These are phyloP conservation scores for Aspergillus alliaceus DNA, from an alignment of 2,329 filamentous ascomycete species.

Conservation along the genomic window DNA sequence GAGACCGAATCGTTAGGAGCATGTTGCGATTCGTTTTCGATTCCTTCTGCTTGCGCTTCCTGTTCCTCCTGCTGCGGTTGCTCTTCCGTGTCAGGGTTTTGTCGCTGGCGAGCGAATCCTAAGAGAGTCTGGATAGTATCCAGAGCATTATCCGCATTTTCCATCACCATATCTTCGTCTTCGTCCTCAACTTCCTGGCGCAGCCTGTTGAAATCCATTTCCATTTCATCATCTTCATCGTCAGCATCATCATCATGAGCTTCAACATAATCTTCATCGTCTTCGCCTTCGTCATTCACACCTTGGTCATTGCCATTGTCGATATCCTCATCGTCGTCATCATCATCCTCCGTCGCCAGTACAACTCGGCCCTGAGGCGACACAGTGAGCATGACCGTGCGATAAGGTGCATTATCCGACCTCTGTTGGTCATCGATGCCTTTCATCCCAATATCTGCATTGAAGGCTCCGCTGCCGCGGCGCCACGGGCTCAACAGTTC, in stretches of 20 bases:
- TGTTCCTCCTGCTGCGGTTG: slow-evolving; percentile 7
- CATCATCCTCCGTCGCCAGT: slow-evolving; percentile 51
- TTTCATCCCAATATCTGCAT: slow-evolving; percentile 72
- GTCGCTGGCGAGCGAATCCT: slow-evolving; percentile 61
- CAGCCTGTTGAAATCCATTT: slow-evolving; percentile 22
- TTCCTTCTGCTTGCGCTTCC: slow-evolving; percentile 24
- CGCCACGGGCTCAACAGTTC: slow-evolving; percentile 87
- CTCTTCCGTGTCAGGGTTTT: neutral
- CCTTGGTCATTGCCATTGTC: slow-evolving; percentile 38
- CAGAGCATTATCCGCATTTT: slow-evolving; percentile 63
- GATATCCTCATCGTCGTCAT: slow-evolving; percentile 37
- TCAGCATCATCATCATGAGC: slow-evolving; percentile 45
- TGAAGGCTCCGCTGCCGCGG: slow-evolving; percentile 77
- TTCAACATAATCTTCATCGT: slow-evolving; percentile 48
- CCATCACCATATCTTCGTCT: slow-evolving; percentile 53
- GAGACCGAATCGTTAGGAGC: slow-evolving; percentile 15
- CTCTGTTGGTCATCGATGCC: slow-evolving; percentile 80
- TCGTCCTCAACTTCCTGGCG: slow-evolving; percentile 27
- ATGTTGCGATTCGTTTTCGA: slow-evolving; percentile 10
- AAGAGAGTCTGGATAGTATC: slow-evolving; percentile 77
- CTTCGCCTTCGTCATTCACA: slow-evolving; percentile 49
- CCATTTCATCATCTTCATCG: slow-evolving; percentile 45
- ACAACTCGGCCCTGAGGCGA: slow-evolving; percentile 43
- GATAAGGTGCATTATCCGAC: slow-evolving; percentile 51
- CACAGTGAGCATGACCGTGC: slow-evolving; percentile 41